Evolutionary conservation across 78 protist genomes (phyloP), one percentile per base, ranked within the genome.

Genomic region (Tieghemostelium lacteum): DNA sequence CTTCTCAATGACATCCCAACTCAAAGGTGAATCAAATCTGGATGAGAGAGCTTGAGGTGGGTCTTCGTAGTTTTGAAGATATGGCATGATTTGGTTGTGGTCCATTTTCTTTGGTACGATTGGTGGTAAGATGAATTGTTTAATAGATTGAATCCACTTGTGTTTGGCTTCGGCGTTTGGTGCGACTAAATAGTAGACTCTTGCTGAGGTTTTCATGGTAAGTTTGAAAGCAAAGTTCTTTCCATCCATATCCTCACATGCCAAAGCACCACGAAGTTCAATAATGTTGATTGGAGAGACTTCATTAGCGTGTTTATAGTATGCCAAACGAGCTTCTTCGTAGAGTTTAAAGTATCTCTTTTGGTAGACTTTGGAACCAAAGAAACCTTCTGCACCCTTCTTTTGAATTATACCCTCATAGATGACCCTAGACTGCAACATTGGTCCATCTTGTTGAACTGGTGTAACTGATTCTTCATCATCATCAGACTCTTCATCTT

Each of bases 331-430:
- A 7, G 78, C 91, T 26, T 83, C 91, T 60, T 83, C 91, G 39
- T 45, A 83, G 26, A 83, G 31, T 45, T 31, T 83, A n/a, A 83
- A 83, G 1, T 66, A 69, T 55, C 91, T 50, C 78, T 83, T 83
- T 40, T 55, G 52, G 45, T 64, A 83, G 20, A 83, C 66, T 14
- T 83, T 83, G 1, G 71, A 54, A n/a, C 91, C 76, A 83, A 83
- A 69, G 71, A 83, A 83, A 39, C 91, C 78, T 60, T 69, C 91
- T 17, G 45, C 33, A 54, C 91, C 78, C 45, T 70, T 69, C 71
- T 83, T 83, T 58, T 83, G 91, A 22, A 83, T n/a, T 22, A 69
- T 63, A 28, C 91, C 91, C 45, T 83, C 91, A 45, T 40, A 57
- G 1, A 69, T 10, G 2, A 83, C 73, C 50, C 60, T 83, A 26